Evolutionary conservation across 345 rosid species (phyloP).

Genomic region (Mercurialis annua): DNA sequence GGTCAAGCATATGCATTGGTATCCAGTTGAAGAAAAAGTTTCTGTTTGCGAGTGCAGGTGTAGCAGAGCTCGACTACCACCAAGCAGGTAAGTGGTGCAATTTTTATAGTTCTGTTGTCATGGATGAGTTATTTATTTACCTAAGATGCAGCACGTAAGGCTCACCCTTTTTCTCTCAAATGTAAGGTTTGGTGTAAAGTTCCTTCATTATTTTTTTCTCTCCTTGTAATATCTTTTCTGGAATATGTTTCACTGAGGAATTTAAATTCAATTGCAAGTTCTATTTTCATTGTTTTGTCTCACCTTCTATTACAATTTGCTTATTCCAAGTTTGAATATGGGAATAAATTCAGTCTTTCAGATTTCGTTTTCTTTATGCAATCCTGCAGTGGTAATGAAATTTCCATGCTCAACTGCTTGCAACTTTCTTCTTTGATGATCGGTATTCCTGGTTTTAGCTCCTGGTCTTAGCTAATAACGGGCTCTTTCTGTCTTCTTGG

Average conservation of each 20-base stretch:
- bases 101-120: not conserved
- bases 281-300: no score
- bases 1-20: slow-evolving; percentile 99
- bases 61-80: slow-evolving; percentile 78
- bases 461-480: not conserved
- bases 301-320: not conserved
- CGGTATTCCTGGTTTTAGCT: not conserved
- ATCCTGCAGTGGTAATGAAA: not conserved
- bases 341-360: slow-evolving; percentile 4
- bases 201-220: not conserved
- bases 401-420: not conserved
- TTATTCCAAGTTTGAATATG: not conserved
- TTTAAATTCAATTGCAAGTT: not conserved
- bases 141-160: not conserved
- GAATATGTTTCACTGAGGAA: not conserved
- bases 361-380: no score
- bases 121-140: not conserved
- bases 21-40: slow-evolving; percentile 58
- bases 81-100: slow-evolving; percentile 74
- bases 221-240: not conserved
- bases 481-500: not conserved
- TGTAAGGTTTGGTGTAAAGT: not conserved
- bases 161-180: not conserved
- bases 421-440: not conserved
- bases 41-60: slow-evolving; percentile 88